Percentiles rank a stretch among this genome's conserved stretches.
Evolutionary conservation across 2,329 filamentous ascomycete genomes (phyloP).

Genomic region (Epichloe sp.): DNA sequence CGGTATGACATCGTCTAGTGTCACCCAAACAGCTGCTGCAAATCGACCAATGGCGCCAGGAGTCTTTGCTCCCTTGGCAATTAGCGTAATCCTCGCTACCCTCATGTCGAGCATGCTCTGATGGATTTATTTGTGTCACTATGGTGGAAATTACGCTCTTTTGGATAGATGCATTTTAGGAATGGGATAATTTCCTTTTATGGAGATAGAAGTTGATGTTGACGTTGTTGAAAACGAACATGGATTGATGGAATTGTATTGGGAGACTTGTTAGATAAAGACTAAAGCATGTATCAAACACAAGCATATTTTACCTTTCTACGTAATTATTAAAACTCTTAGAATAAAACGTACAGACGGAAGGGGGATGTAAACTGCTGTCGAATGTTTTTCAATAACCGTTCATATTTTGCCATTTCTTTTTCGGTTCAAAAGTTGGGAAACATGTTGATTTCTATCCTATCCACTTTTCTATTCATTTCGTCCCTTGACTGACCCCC

Average conservation of each 20-base stretch:
- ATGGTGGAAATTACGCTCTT: background rate
- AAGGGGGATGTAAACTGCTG: too few relatives aligned
- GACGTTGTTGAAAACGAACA: background rate
- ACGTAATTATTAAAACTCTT: background rate
- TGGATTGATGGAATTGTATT: background rate
- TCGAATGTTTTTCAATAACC: too few relatives aligned
- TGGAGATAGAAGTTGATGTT: background rate
- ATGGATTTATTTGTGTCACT: background rate
- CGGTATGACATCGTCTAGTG: background rate
- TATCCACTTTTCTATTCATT: background rate
- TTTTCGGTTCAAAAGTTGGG: too few relatives aligned
- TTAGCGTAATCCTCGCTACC: background rate
- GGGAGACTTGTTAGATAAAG: background rate
- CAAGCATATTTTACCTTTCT: background rate
- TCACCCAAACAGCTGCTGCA: background rate
- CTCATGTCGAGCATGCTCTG: background rate
- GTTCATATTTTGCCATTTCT: background rate
- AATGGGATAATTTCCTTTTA: background rate
- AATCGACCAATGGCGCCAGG: background rate
- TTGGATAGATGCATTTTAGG: background rate
- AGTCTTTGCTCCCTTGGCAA: background rate
- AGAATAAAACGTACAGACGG: too few relatives aligned
- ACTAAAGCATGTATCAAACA: background rate
- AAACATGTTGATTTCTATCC: background rate
- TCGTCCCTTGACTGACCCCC: conserved; percentile 26